These are phyloP conservation scores for Leucosporidium yakuticum DNA, from an alignment of 768 basidiomycete species.

Conservation along the genomic window DNA sequence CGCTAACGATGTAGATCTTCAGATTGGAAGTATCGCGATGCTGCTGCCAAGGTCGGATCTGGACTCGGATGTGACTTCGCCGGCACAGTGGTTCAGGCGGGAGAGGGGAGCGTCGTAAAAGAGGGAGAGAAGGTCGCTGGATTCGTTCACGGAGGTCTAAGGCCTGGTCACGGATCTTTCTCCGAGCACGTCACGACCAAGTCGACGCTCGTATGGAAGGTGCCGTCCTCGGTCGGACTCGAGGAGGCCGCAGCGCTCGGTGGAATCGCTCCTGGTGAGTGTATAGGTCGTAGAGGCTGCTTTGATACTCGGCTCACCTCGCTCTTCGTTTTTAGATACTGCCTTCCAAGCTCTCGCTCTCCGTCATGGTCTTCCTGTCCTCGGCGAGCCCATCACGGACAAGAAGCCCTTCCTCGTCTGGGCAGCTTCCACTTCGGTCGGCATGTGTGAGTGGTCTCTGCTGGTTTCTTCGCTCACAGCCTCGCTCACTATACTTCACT, in stretches of 20 bases:
- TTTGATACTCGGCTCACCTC: background rate
- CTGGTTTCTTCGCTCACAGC: too few relatives aligned
- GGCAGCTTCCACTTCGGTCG: slow-evolving; percentile 14
- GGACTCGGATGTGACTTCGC: slow-evolving; percentile 16
- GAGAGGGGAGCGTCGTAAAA: slow-evolving; percentile 5
- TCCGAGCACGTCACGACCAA: slow-evolving; percentile 19
- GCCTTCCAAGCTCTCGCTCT: slow-evolving; percentile 6
- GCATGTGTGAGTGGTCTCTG: background rate
- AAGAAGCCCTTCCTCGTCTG: slow-evolving; percentile 14
- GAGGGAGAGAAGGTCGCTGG: slow-evolving; percentile 17
- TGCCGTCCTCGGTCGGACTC: slow-evolving; percentile 4
- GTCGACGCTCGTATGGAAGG: slow-evolving; percentile 4
- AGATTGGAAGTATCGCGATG: slow-evolving; percentile 13
- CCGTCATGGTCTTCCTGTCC: background rate
- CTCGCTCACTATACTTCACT: background rate
- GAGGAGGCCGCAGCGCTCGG: slow-evolving; percentile 14
- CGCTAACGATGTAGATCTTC: background rate
- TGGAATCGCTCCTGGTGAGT: slow-evolving; percentile 11
- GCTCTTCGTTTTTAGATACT: background rate
- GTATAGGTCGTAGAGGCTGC: too few relatives aligned
- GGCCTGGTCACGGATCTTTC: slow-evolving; percentile 9
- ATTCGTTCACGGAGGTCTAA: slow-evolving; percentile 15
- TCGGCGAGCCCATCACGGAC: background rate
- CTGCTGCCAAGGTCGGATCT: background rate
- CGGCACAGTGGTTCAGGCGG: slow-evolving; percentile 5